phyloP scores from a whole-genome alignment of 2,329 filamentous ascomycete species.

The Thelonectria rubi region DNA sequence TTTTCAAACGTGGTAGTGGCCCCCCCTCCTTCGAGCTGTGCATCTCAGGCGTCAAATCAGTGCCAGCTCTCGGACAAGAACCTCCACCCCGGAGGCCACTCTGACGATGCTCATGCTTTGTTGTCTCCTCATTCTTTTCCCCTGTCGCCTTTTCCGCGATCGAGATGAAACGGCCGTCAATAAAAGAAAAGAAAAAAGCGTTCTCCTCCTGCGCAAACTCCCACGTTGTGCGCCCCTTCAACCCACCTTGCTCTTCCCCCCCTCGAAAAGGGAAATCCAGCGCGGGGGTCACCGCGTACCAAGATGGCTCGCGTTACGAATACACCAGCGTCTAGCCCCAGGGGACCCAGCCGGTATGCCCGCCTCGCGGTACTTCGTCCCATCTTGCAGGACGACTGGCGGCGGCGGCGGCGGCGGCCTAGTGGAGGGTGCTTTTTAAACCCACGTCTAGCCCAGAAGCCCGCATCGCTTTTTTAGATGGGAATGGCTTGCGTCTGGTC shows the following conservation, averaged over 20 bases:
- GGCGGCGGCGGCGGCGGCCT: no score
- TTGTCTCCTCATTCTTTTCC: not conserved
- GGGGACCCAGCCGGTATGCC: no score
- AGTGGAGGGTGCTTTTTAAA: no score
- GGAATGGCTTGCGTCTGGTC: conserved; percentile 23
- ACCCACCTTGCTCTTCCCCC: no score
- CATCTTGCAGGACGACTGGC: conserved; percentile 33
- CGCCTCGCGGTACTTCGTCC: not conserved
- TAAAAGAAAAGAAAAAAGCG: conserved; percentile 2
- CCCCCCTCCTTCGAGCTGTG: no score
- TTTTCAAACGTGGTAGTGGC: not conserved
- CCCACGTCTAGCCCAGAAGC: not conserved
- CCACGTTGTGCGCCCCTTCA: conserved; percentile 21
- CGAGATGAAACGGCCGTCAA: conserved; percentile 34
- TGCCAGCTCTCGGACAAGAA: not conserved
- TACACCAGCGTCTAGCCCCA: not conserved
- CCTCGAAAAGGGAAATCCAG: conserved; percentile 3
- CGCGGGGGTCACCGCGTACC: not conserved
- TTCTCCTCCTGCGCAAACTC: conserved; percentile 28
- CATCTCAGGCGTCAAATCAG: conserved; percentile 1
- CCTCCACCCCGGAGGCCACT: not conserved
- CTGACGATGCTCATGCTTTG: conserved; percentile 13
- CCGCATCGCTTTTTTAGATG: conserved; percentile 20
- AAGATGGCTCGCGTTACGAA: conserved; percentile 20
- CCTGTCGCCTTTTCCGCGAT: conserved; percentile 17